phyloP scores from a whole-genome alignment of 1,139 yeast species.

The Diutina rugosa region DNA sequence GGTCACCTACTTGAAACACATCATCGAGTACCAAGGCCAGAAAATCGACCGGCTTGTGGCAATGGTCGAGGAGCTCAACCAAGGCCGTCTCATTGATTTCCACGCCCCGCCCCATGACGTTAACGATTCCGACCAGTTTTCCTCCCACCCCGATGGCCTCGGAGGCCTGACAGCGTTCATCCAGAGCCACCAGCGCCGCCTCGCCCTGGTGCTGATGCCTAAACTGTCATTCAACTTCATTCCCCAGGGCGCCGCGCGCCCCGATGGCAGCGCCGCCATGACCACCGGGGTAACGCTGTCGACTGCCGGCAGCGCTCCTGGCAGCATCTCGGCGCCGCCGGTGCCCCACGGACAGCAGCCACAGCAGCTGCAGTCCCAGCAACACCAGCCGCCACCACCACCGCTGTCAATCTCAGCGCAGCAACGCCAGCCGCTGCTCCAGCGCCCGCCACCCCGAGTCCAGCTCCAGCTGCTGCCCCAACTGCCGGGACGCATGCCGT shows the following conservation, averaged over 20 bases:
- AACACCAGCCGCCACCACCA: neutral
- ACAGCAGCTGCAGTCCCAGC: constrained; percentile 1
- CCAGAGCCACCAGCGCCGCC: neutral
- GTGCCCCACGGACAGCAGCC: constrained; percentile 1
- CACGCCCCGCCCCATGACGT: neutral
- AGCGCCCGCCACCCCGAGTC: constrained; percentile 3
- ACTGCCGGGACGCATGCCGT: constrained; percentile 6
- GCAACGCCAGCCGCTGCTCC: constrained; percentile 5
- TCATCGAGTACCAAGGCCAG: constrained; percentile 24
- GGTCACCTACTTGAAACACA: constrained; percentile 21
- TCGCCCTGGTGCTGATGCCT: constrained; percentile 6
- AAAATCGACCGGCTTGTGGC: constrained; percentile 27
- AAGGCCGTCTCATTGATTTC: constrained; percentile 4
- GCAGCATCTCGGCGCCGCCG: constrained; percentile 4
- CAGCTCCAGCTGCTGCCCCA: constrained; percentile 5
- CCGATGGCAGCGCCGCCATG: constrained; percentile 2
- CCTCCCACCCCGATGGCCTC: neutral
- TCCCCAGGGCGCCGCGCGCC: constrained; percentile 8
- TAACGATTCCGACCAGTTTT: neutral
- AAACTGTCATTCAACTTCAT: neutral
- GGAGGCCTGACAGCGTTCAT: neutral
- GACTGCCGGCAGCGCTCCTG: neutral
- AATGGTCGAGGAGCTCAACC: constrained; percentile 8
- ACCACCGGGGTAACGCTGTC: neutral
- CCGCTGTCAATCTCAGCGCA: neutral